These are phyloP conservation scores for Pleurotus giganteus DNA, from an alignment of 768 basidiomycete genomes.

Conservation along the genomic window DNA sequence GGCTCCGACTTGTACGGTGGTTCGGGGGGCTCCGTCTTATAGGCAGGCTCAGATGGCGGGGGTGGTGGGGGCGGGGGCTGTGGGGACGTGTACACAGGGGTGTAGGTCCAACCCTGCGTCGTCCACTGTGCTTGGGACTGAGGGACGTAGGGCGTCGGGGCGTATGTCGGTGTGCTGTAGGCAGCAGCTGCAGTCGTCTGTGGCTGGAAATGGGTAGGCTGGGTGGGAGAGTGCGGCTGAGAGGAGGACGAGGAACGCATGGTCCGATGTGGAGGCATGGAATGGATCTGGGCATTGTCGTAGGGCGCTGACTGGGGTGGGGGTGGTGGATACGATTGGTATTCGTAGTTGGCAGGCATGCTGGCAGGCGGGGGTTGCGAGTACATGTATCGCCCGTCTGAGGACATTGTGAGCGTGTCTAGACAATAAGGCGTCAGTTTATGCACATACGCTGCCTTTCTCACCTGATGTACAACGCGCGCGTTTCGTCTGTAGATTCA, in stretches of 20 bases:
- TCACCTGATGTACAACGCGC: too few relatives aligned
- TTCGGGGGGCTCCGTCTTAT: too few relatives aligned
- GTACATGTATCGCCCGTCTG: slow-evolving; percentile 17
- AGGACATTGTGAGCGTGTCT: slow-evolving; percentile 9
- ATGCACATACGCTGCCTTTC: too few relatives aligned
- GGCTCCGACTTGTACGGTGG: slow-evolving; percentile 1
- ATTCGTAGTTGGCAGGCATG: slow-evolving; percentile 12
- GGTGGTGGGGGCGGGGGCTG: neutral
- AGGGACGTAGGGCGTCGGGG: slow-evolving; percentile 9
- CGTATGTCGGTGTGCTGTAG: slow-evolving; percentile 6
- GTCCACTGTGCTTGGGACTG: slow-evolving; percentile 10
- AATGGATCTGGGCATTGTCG: slow-evolving; percentile 11
- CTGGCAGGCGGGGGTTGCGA: slow-evolving; percentile 8
- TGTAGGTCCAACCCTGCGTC: slow-evolving; percentile 2
- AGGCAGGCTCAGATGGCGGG: neutral
- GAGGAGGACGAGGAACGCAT: slow-evolving; percentile 12
- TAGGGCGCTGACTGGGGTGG: slow-evolving; percentile 3
- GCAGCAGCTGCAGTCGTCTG: slow-evolving; percentile 2
- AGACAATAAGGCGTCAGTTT: neutral
- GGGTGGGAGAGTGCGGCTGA: slow-evolving; percentile 10
- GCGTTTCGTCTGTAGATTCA: too few relatives aligned
- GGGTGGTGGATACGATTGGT: slow-evolving; percentile 12
- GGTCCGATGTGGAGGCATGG: slow-evolving; percentile 1
- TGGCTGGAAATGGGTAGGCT: slow-evolving; percentile 9
- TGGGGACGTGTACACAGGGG: neutral